phyloP scores from a whole-genome alignment of 345 rosid species.

The Rhodomyrtus tomentosa region DNA sequence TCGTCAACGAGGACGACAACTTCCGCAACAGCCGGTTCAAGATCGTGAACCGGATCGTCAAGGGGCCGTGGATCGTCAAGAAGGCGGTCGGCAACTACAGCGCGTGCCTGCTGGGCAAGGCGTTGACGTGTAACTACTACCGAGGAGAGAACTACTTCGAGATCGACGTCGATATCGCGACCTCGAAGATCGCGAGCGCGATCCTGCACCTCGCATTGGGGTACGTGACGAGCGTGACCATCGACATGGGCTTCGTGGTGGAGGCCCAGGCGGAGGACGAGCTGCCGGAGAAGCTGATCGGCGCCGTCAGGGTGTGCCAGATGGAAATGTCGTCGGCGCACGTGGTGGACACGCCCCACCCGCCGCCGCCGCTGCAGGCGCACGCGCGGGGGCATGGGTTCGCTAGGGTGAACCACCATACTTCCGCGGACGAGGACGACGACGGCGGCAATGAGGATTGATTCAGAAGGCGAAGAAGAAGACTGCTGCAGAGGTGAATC shows the following conservation, averaged over 20 bases:
- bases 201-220: conserved; percentile 72
- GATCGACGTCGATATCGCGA: conserved; percentile 73
- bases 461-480: not conserved
- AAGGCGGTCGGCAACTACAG: conserved; percentile 65
- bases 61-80: conserved; percentile 90
- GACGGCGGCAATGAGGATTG: conserved; percentile 14
- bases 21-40: conserved; percentile 82
- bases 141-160: conserved; percentile 73
- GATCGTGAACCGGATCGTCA: conserved; percentile 80
- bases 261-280: conserved; percentile 76
- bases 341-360: conserved; percentile 22
- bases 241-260: conserved; percentile 85
- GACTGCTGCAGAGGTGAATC: not conserved
- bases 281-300: conserved; percentile 72
- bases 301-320: conserved; percentile 80
- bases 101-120: conserved; percentile 84
- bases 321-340: conserved; percentile 85
- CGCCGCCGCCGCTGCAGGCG: conserved; percentile 1
- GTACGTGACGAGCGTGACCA: conserved; percentile 59
- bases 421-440: conserved; percentile 24
- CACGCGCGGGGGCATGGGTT: conserved; percentile 26
- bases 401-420: conserved; percentile 56
- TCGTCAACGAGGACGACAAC: conserved; percentile 59
- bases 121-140: conserved; percentile 69
- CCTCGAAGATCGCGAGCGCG: conserved; percentile 67